phyloP scores from a whole-genome alignment of 2,329 filamentous ascomycete genomes.

The Beauveria brongniartii region DNA sequence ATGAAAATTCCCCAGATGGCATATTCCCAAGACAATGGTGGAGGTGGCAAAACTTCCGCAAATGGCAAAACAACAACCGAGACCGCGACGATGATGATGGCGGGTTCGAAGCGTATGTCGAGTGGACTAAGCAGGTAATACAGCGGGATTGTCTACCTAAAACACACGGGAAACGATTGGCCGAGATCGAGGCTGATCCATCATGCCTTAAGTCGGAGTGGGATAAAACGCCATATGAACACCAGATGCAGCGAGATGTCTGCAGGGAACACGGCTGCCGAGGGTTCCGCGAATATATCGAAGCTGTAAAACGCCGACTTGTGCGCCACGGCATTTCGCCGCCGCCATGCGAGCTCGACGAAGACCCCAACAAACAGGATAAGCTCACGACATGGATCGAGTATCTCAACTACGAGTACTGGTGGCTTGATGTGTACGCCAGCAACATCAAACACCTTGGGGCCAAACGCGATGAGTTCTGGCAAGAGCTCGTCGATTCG shows the following conservation, averaged over 20 bases:
- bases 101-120: not conserved
- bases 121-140: not conserved
- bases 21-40: not conserved
- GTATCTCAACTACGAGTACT: slow-evolving; percentile 25
- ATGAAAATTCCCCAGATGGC: not conserved
- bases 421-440: slow-evolving; percentile 15
- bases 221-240: not conserved
- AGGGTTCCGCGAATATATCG: slow-evolving; percentile 19
- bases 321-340: slow-evolving; percentile 20
- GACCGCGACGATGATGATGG: not conserved
- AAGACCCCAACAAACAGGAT: slow-evolving; percentile 23
- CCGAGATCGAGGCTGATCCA: not conserved
- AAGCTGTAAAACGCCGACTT: slow-evolving; percentile 21
- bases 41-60: not conserved
- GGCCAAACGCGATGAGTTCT: slow-evolving; percentile 20
- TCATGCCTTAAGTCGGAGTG: not conserved
- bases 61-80: slow-evolving; percentile 1
- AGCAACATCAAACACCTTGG: slow-evolving; percentile 15
- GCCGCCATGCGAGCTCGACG: slow-evolving; percentile 21
- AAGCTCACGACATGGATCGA: slow-evolving; percentile 30
- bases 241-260: not conserved
- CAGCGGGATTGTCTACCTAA: not conserved
- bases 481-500: slow-evolving; percentile 25
- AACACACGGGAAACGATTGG: not conserved
- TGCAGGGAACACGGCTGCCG: slow-evolving; percentile 7